Percentiles rank a stretch among this genome's conserved stretches.
Evolutionary conservation across 345 rosid species (phyloP).

Genomic region (Syzygium aromaticum): DNA sequence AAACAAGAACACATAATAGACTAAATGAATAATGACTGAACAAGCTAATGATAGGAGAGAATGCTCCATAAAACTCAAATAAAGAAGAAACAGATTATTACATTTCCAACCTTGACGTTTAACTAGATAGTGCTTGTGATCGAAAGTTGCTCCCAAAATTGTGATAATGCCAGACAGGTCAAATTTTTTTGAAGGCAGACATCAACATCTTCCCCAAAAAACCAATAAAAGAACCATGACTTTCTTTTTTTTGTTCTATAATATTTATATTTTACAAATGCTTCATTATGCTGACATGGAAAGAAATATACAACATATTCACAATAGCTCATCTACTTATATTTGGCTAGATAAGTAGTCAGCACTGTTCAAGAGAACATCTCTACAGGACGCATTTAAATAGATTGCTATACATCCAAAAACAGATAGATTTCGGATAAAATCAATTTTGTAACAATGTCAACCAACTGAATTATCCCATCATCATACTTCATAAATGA

Average conservation of each 20-base stretch:
- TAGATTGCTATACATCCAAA: neutral
- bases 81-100: neutral
- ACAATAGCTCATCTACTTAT: neutral
- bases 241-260: neutral
- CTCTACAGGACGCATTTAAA: neutral
- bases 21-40: neutral
- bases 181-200: neutral
- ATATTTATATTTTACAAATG: neutral
- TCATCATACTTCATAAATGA: neutral
- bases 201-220: neutral
- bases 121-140: neutral
- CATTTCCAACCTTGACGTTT: neutral
- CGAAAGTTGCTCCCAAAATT: neutral
- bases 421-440: neutral
- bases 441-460: neutral
- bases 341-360: neutral
- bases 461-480: neutral
- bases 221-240: neutral
- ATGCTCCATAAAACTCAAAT: neutral
- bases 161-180: neutral
- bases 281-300: neutral
- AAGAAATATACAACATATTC: neutral
- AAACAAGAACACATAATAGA: neutral
- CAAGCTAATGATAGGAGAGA: neutral
- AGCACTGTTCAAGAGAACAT: neutral